These are phyloP conservation scores for Boletus coccyginus DNA, from an alignment of 768 basidiomycete genomes.

Conservation along the genomic window DNA sequence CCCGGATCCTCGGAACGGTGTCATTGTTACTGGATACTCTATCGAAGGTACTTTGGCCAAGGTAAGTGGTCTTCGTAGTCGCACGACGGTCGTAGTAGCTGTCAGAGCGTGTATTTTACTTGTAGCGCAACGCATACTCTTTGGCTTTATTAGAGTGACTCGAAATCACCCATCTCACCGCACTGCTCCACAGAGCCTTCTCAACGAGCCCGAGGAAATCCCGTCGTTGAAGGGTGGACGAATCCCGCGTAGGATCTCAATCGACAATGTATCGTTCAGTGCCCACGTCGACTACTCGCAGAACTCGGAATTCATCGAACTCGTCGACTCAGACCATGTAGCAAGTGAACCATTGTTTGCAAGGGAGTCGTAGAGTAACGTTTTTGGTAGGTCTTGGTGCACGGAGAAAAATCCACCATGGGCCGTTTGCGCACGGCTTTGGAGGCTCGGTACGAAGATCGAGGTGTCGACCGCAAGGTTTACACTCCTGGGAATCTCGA, in stretches of 20 bases:
- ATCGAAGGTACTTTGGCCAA: conserved; percentile 93
- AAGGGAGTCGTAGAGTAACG: background rate
- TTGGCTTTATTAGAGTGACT: conserved; percentile 4
- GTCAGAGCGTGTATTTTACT: conserved; percentile 18
- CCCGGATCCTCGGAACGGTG: conserved; percentile 88
- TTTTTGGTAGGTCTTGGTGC: conserved; percentile 72
- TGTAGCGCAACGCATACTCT: conserved; percentile 8
- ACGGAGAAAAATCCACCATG: conserved; percentile 93
- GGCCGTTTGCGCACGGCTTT: conserved; percentile 80
- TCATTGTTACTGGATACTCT: conserved; percentile 95
- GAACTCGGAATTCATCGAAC: conserved; percentile 94
- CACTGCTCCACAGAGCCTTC: conserved; percentile 75
- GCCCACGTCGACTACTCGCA: conserved; percentile 97
- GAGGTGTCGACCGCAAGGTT: conserved; percentile 89
- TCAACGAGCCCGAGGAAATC: conserved; percentile 92
- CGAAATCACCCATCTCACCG: too few relatives aligned
- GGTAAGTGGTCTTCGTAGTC: conserved; percentile 81
- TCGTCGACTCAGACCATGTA: conserved; percentile 85
- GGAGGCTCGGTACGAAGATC: conserved; percentile 77
- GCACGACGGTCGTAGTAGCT: background rate
- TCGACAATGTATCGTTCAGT: conserved; percentile 93
- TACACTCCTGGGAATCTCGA: conserved; percentile 93
- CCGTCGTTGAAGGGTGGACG: conserved; percentile 65
- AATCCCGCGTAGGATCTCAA: conserved; percentile 83
- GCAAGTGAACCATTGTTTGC: conserved; percentile 42